Conservation (phyloP, 2,329 filamentous ascomycete genomes). For the Epichloe elymi region DNA sequence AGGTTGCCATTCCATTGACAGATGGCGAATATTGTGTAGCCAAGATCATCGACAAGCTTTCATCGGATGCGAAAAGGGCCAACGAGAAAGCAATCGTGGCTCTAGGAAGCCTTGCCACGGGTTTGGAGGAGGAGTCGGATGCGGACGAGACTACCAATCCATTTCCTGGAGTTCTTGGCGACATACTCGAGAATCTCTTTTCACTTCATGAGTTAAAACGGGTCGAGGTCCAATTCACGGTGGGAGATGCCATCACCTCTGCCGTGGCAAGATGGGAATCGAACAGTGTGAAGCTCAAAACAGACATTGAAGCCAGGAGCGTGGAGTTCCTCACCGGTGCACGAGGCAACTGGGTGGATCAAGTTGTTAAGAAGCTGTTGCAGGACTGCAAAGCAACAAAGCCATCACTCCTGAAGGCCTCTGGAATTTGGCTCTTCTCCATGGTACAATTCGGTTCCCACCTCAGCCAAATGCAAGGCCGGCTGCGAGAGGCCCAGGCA, state of each 20-base stretch:
- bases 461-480: slow-evolving; percentile 56
- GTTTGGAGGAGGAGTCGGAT: slow-evolving; percentile 26
- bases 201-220: slow-evolving; percentile 72
- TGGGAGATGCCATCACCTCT: slow-evolving; percentile 77
- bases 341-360: slow-evolving; percentile 29
- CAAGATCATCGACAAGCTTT: slow-evolving; percentile 48
- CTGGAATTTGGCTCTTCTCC: slow-evolving; percentile 89
- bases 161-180: slow-evolving; percentile 28
- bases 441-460: slow-evolving; percentile 83
- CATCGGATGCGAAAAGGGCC: slow-evolving; percentile 59
- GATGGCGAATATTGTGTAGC: slow-evolving; percentile 19
- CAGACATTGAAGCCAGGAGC: slow-evolving; percentile 54
- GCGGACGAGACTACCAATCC: neutral
- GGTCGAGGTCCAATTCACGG: slow-evolving; percentile 77
- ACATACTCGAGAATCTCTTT: slow-evolving; percentile 57
- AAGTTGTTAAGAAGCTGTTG: slow-evolving; percentile 59
- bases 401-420: slow-evolving; percentile 78
- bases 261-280: slow-evolving; percentile 74
- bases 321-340: slow-evolving; percentile 25
- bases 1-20: slow-evolving; percentile 22
- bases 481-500: slow-evolving; percentile 65
- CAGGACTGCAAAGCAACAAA: slow-evolving; percentile 71
- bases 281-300: slow-evolving; percentile 56
- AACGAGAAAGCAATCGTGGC: slow-evolving; percentile 73
- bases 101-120: slow-evolving; percentile 62